A percentile compares a stretch with the other conserved stretches of the same genome.
These are phyloP conservation scores for Starmerella stellata DNA, from an alignment of 805 yeast species.

Conservation along the genomic window DNA sequence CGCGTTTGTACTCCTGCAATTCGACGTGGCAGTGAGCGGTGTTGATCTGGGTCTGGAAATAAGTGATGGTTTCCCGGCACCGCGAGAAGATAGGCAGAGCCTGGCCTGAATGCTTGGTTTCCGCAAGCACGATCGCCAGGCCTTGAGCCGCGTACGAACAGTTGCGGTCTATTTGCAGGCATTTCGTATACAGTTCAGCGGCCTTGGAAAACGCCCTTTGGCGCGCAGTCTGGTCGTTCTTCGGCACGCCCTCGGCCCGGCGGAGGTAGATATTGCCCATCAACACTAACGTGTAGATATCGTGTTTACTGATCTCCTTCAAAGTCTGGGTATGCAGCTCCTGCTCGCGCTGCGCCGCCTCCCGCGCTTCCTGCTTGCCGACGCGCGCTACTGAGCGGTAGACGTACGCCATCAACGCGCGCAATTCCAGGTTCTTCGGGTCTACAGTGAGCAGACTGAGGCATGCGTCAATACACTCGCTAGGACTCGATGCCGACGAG, in stretches of 20 bases:
- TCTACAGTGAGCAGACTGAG: slow-evolving; percentile 60
- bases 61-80: slow-evolving; percentile 40
- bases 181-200: slow-evolving; percentile 82
- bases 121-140: slow-evolving; percentile 80
- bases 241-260: slow-evolving; percentile 53
- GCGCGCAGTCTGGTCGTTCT: slow-evolving; percentile 31
- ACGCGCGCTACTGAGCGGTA: not conserved
- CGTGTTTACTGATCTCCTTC: slow-evolving; percentile 62
- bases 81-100: slow-evolving; percentile 79
- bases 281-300: slow-evolving; percentile 72
- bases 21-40: slow-evolving; percentile 76
- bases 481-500: not conserved
- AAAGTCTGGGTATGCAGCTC: slow-evolving; percentile 71
- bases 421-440: slow-evolving; percentile 41
- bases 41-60: slow-evolving; percentile 44
- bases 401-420: slow-evolving; percentile 15
- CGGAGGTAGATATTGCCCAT: slow-evolving; percentile 69
- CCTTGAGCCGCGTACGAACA: slow-evolving; percentile 98
- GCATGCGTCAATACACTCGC: slow-evolving; percentile 38
- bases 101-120: slow-evolving; percentile 44
- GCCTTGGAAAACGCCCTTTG: slow-evolving; percentile 70
- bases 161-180: slow-evolving; percentile 59
- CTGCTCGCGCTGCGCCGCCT: slow-evolving; percentile 45
- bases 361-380: slow-evolving; percentile 6
- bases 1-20: slow-evolving; percentile 61